Percentiles rank a stretch among this genome's conserved stretches.
phyloP scores from a whole-genome alignment of 2,329 filamentous ascomycete genomes.

The Harringtonia lauricola region DNA sequence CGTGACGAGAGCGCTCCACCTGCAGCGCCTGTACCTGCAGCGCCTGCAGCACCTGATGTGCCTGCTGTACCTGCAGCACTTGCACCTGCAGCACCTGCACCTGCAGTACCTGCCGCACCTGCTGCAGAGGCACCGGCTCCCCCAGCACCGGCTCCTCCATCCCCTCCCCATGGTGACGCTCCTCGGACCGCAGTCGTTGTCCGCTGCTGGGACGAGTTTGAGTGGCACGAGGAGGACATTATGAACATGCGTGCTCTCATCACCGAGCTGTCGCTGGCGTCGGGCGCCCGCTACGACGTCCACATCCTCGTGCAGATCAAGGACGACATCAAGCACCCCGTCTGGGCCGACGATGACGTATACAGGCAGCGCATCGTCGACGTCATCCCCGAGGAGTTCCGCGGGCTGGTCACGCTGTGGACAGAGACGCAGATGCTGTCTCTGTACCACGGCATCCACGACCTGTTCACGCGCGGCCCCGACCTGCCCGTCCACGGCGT shows the following conservation, averaged over 20 bases:
- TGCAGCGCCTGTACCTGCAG: not conserved
- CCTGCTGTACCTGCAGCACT: not conserved
- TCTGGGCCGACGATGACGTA: constrained; percentile 64
- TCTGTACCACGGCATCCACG: constrained; percentile 78
- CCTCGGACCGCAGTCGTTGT: constrained; percentile 69
- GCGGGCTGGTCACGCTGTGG: constrained; percentile 82
- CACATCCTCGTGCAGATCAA: constrained; percentile 80
- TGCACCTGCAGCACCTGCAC: not conserved
- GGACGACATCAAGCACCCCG: constrained; percentile 58
- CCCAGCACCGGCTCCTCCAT: not conserved
- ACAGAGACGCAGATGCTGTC: constrained; percentile 87
- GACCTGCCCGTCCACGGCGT: constrained; percentile 79
- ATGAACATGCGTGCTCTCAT: constrained; percentile 78
- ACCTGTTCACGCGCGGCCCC: constrained; percentile 54
- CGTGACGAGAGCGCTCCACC: not conserved
- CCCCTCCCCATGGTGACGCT: constrained; percentile 14
- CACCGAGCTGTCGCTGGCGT: constrained; percentile 67
- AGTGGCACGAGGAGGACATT: constrained; percentile 70
- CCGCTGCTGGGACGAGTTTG: constrained; percentile 70
- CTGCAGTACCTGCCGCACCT: not conserved
- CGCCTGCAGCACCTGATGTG: not conserved
- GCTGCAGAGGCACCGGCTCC: not conserved
- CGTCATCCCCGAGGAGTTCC: constrained; percentile 73
- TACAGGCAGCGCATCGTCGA: constrained; percentile 59
- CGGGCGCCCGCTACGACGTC: constrained; percentile 77